Conservation (phyloP, 2,329 filamentous ascomycete genomes). For the Arthroderma sp. region DNA sequence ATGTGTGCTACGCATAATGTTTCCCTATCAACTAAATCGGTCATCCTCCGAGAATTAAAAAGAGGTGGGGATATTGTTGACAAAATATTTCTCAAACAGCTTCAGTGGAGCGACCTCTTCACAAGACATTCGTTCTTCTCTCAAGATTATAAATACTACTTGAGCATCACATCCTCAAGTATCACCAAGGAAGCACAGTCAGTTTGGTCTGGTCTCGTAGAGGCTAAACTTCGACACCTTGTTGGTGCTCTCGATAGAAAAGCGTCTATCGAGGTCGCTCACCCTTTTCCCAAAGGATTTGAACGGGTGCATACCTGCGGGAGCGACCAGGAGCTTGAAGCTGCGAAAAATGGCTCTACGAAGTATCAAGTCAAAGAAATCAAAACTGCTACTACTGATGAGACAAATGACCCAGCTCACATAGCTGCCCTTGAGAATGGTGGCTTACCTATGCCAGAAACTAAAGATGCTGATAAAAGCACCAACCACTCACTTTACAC, state of each 20-base stretch:
- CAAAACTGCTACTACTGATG: conserved; percentile 40
- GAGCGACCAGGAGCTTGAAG: conserved; percentile 47
- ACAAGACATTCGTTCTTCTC: conserved; percentile 89
- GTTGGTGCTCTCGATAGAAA: conserved; percentile 74
- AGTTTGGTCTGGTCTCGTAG: conserved; percentile 79
- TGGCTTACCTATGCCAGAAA: conserved; percentile 23
- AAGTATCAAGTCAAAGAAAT: conserved; percentile 44
- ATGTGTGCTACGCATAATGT: conserved; percentile 98
- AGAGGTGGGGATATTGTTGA: conserved; percentile 65
- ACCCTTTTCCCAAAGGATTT: conserved; percentile 87
- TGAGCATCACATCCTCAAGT: conserved; percentile 73
- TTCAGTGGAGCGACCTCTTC: conserved; percentile 78
- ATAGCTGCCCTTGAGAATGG: conserved; percentile 34
- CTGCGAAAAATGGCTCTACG: conserved; percentile 48
- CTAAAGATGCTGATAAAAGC: conserved; percentile 19
- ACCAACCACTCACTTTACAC: conserved; percentile 54
- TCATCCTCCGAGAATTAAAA: conserved; percentile 72
- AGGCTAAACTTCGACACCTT: conserved; percentile 81
- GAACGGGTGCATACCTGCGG: conserved; percentile 64
- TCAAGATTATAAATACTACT: conserved; percentile 84
- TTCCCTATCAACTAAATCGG: conserved; percentile 66
- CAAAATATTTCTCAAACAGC: conserved; percentile 63
- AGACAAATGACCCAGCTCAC: conserved; percentile 37
- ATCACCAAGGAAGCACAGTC: conserved; percentile 72
- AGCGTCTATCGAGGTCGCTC: conserved; percentile 65